Base-by-base conservation (phyloP, 805 yeast species). In the Blastobotrys americana region DNA sequence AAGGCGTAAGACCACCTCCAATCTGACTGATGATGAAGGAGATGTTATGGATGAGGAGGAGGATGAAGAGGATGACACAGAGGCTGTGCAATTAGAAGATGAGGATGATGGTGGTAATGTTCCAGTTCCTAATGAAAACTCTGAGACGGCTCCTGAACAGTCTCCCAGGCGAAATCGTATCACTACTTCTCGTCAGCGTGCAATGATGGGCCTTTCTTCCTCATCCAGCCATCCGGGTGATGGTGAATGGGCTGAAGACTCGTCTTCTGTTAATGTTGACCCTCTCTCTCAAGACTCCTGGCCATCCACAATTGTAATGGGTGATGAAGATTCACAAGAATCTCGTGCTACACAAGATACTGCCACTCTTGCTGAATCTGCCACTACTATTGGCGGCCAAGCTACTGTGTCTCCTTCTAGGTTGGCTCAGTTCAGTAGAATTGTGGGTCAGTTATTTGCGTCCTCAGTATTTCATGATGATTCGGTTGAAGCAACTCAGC, bases 41-140 rank as follows among this genome's bases (percentile, higher is more conserved):
- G 73, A 31, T 13, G 41, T 68, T 41, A 80, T 73, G 47, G 78
- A 74, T n/a, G 65, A 64, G 34, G 75, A 67, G 46, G 65, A 66
- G 6, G 61, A 58, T 3, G 66, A 60, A 3, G 74, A 71, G 37
- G 53, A 60, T 10, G 69, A 68, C 22, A 78, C 43, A 56, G 31
- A 25, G 31, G 13, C 13, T 8, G 10, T 13, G 13, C 31, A 25
- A 8, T 39, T 37, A 39, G 50, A 42, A 8, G 37, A 72, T 47
- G 67, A 70, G 43, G 74, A 73, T 47, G 67, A 72, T 4, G 83
- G 81, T 42, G 84, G 78, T 44, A 71, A 70, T 2, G 74, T 67
- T 4, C 73, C 70, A 36, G 79, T 77, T 2, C 72, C 69, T 10
- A 76, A 68, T 33, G 77, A 82, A 0, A 83, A 82, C 57, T 69